phyloP scores from a whole-genome alignment of 1,139 yeast species.

The Fermentozyma sake region DNA sequence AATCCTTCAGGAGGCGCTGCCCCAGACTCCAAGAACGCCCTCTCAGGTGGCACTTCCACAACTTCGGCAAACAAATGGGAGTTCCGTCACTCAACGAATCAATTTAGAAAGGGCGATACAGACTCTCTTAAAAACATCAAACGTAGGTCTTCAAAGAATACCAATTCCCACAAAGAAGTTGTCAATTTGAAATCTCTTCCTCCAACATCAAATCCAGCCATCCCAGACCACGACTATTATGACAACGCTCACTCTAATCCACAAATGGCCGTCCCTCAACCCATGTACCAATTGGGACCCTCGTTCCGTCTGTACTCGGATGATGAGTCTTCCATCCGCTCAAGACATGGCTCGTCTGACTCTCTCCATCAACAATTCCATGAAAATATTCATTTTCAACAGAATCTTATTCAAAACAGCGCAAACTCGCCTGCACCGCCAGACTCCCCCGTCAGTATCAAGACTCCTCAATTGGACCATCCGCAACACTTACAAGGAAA shows the following conservation, averaged over 20 bases:
- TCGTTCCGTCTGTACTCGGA: constrained; percentile 4
- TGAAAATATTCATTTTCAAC: constrained; percentile 10
- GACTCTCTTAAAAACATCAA: constrained; percentile 56
- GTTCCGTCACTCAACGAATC: constrained; percentile 62
- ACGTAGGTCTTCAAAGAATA: constrained; percentile 58
- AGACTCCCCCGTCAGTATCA: constrained; percentile 3
- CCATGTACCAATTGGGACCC: constrained; percentile 2
- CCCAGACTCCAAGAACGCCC: constrained; percentile 7
- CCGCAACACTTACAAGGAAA: constrained; percentile 9
- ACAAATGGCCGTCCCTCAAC: constrained; percentile 4
- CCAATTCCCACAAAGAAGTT: constrained; percentile 38
- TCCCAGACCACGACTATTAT: constrained; percentile 9
- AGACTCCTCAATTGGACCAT: constrained; percentile 8
- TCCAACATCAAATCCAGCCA: constrained; percentile 19
- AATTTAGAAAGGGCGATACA: constrained; percentile 62
- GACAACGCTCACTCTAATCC: constrained; percentile 7
- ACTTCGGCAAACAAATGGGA: constrained; percentile 51
- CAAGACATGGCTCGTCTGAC: constrained; percentile 6
- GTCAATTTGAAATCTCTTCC: constrained; percentile 32
- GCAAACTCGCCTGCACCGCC: neutral
- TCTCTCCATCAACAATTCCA: constrained; percentile 13
- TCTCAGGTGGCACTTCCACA: constrained; percentile 9
- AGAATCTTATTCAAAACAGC: constrained; percentile 5
- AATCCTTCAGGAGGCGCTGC: constrained; percentile 8
- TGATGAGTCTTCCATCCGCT: constrained; percentile 6